These are phyloP conservation scores for Corylus heterophylla DNA, from an alignment of 306 rosid species.

Conservation along the genomic window DNA sequence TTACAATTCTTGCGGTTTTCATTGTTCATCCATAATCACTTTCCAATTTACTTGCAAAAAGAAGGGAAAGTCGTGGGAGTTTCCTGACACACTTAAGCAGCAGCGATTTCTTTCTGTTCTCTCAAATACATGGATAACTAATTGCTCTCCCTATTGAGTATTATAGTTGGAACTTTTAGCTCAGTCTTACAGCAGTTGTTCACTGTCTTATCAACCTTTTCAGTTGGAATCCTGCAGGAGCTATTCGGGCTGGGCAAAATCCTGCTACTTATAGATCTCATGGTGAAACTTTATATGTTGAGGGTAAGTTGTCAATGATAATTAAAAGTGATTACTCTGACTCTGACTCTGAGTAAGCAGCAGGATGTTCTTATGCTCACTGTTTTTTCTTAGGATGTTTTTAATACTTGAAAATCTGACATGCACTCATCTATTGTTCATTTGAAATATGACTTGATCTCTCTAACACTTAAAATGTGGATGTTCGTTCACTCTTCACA, in stretches of 20 bases:
- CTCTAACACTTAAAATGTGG: not conserved
- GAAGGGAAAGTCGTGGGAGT: not conserved
- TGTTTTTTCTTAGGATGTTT: slow-evolving; percentile 5
- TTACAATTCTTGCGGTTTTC: not conserved
- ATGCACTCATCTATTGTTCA: not conserved
- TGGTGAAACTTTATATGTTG: slow-evolving; percentile 70
- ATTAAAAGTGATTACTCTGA: not conserved
- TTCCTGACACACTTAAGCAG: not conserved
- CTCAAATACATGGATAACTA: not conserved
- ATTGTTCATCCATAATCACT: not conserved
- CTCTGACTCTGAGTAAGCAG: slow-evolving; percentile 5
- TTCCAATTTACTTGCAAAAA: not conserved
- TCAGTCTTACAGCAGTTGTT: slow-evolving; percentile 25
- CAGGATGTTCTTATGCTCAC: not conserved
- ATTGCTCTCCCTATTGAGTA: slow-evolving; percentile 1
- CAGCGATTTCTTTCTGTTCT: not conserved
- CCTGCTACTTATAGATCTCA: slow-evolving; percentile 74
- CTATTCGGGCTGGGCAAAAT: slow-evolving; percentile 85
- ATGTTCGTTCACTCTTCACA: not conserved
- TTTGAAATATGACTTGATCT: not conserved
- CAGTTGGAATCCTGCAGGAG: slow-evolving; percentile 97
- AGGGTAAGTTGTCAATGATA: slow-evolving; percentile 55
- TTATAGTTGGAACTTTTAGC: not conserved
- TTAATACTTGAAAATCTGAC: not conserved
- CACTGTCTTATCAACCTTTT: slow-evolving; percentile 34